These are phyloP conservation scores for Microthyrium microscopicum DNA, from an alignment of 2,329 filamentous ascomycete species.

Conservation along the genomic window DNA sequence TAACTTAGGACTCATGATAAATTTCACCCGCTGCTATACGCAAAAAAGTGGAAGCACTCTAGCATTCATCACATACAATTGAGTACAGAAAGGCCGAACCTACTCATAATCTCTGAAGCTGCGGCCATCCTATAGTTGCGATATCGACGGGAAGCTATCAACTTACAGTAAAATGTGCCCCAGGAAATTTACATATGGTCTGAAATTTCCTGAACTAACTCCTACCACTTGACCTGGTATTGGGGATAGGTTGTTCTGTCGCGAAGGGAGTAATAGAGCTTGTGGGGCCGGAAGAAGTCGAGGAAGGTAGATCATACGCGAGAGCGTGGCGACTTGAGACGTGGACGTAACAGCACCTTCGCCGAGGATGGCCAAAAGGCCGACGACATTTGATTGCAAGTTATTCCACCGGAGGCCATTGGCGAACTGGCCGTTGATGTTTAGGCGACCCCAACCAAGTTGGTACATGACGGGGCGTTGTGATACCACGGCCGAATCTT, in stretches of 20 bases:
- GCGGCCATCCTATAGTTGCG: not conserved
- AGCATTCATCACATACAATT: constrained; percentile 1
- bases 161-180: constrained; percentile 29
- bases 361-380: constrained; percentile 36
- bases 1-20: not conserved
- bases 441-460: constrained; percentile 3
- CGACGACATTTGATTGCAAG: constrained; percentile 38
- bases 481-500: constrained; percentile 1
- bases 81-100: constrained; percentile 1
- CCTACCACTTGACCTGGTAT: constrained; percentile 25
- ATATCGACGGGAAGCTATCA: not conserved
- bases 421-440: not conserved
- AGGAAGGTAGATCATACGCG: constrained; percentile 31
- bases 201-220: constrained; percentile 30
- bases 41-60: constrained; percentile 1
- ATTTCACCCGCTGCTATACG: not conserved
- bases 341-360: constrained; percentile 34
- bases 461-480: constrained; percentile 1
- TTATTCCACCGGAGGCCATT: constrained; percentile 10
- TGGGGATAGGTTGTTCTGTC: constrained; percentile 26
- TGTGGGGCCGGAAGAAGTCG: constrained; percentile 34
- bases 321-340: constrained; percentile 33
- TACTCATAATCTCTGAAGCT: constrained; percentile 1
- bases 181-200: constrained; percentile 30
- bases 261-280: constrained; percentile 28